Evolutionary conservation across 371 early-diverging fungal genomes (phyloP).

Genomic region (Syncephalis fuscata): DNA sequence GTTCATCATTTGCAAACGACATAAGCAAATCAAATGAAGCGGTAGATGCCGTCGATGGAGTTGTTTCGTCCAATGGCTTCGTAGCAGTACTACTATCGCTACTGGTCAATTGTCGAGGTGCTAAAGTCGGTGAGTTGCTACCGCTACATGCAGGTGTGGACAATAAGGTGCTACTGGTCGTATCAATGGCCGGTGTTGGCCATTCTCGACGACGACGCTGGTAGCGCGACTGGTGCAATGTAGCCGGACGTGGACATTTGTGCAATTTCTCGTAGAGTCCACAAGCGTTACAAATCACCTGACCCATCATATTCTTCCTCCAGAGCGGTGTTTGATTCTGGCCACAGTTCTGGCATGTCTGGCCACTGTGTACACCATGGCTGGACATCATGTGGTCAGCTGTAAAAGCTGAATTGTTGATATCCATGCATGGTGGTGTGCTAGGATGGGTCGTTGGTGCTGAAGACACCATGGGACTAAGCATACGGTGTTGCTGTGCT

Average conservation of each 20-base stretch:
- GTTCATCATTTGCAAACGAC: no score
- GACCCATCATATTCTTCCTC: conserved; percentile 63
- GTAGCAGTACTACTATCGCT: no score
- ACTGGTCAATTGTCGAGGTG: no score
- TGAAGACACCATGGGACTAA: background rate
- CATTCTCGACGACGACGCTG: conserved; percentile 44
- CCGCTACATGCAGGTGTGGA: no score
- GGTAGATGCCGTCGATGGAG: no score
- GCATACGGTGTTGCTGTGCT: background rate
- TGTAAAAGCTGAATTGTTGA: no score
- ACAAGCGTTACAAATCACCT: conserved; percentile 83
- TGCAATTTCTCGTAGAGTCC: conserved; percentile 79
- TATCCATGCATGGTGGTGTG: conserved; percentile 1
- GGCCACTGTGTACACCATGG: conserved; percentile 1
- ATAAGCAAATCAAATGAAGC: no score
- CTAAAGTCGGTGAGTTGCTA: no score
- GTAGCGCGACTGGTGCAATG: conserved; percentile 44
- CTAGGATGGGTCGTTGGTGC: background rate
- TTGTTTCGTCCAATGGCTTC: no score
- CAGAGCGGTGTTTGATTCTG: conserved; percentile 79
- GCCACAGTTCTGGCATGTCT: conserved; percentile 57
- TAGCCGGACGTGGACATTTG: conserved; percentile 34
- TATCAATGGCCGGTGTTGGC: conserved; percentile 2
- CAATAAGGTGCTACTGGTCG: no score
- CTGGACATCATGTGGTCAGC: background rate